Evolutionary conservation across 345 rosid genomes (phyloP), one percentile per base, ranked within the genome.

Genomic region (Ricinus communis): DNA sequence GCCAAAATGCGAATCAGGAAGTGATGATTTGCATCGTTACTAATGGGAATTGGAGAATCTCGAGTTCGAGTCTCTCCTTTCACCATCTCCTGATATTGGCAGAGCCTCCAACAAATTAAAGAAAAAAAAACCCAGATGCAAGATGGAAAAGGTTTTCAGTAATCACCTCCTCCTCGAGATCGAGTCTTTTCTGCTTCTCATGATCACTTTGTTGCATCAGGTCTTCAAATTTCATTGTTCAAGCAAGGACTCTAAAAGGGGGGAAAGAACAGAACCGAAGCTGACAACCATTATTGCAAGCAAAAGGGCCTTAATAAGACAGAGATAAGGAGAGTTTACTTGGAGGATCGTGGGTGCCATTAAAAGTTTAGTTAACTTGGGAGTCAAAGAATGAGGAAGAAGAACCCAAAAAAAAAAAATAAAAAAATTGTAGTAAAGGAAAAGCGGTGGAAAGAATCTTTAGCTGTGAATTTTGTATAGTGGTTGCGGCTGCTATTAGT

Each of bases 191-290:
- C 76, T 65, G 80, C 33, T 86, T 71, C 55, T 77, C 81, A 43
- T 9, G 47, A 31, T 74, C 85, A 21, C 52, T 76, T 75, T 70
- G 72, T 66, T 86, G 87, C 94, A 79, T 86, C 65, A 88, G 83
- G 56, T 93, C 89, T 79, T 90, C 96, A 79, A 90, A 93, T 80
- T 86, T 93, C 96, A 87, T 93, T 33, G 33, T 84, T 71, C 36
- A 12, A 54, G 60, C 41, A 22, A 11, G 13, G 65, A 15, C 10
- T 13, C 27, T 51, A 45, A 8, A 50, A 24, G 11, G 31, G 21
- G 0, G 43, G 25, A 33, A 28, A 33, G 54, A 33, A 33, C 49
- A 58, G 4, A 21, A 22, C 22, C 52, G 40, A 22, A 27, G 36
- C 40, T 64, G 33, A 31, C 49, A 25, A 49, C 11, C 25, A 21